Base-by-base conservation (phyloP, 2,329 filamentous ascomycete genomes). In the Fusarium brevicatenulatum region DNA sequence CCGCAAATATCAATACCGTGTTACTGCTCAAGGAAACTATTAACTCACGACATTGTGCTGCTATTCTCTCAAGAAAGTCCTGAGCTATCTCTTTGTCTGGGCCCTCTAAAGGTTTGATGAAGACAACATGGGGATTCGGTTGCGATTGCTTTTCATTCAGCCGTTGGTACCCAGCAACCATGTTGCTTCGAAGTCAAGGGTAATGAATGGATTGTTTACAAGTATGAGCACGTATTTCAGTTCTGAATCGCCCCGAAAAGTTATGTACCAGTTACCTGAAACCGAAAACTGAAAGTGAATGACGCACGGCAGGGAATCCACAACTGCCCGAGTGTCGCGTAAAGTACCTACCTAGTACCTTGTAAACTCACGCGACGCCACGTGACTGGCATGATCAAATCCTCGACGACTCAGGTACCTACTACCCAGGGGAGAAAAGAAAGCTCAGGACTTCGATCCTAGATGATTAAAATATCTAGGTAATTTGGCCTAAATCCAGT, bases 91-190 rank as follows among this genome's bases (percentile, higher is more conserved):
- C 83, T 78, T 92, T 87, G 70, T 91, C 88, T 0, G 88, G 83
- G 0, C 92, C 92, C 19, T 90, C 86, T 1, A 95, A 85, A 3
- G 94, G 91, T 78, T 95, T 95, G 83, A 97, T 95, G 84, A 97
- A 97, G 79, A 93, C 90, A 75, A 97, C 93, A 68, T 90, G 89
- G 28, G 90, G 86, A 76, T 96, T 97, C 12, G 94, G 93, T 66
- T 93, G 91, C 60, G 91, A 90, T 50, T 86, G 89, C 78, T 89
- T 92, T 75, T 91, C 91, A 78, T 97, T 97, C 56, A 97, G 85
- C 70, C 94, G 89, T 83, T 94, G 89, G 78, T 94, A 93, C 59
- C 93, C 93, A 63, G 94, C 83, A 55, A 93, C 92, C 93, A 96
- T 96, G 9, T 47, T 68, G 49, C 25, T 25, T 32, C 28, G 9